A percentile compares a stretch with the other conserved stretches of the same genome.
These are phyloP conservation scores for Mycena sp. DNA, from an alignment of 1,284 basidiomycete species.

Conservation along the genomic window DNA sequence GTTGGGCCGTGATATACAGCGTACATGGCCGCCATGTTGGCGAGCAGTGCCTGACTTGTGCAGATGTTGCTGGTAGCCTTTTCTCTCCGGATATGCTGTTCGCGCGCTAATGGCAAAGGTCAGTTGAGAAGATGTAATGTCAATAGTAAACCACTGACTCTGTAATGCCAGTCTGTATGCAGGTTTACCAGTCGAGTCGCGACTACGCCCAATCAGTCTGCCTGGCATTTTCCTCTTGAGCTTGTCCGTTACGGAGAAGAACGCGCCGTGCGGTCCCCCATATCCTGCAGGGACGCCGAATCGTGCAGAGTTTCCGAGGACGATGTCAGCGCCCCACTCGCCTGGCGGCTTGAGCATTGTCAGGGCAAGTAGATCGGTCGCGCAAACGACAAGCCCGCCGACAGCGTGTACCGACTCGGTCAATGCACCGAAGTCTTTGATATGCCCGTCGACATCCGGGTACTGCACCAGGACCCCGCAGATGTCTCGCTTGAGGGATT, in stretches of 20 bases:
- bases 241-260: constrained; percentile 94
- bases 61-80: constrained; percentile 97
- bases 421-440: constrained; percentile 81
- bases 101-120: constrained; percentile 69
- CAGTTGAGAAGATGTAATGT: not conserved
- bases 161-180: constrained; percentile 96
- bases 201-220: constrained; percentile 90
- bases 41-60: constrained; percentile 92
- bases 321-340: constrained; percentile 98
- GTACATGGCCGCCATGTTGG: constrained; percentile 98
- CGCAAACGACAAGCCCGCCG: constrained; percentile 86
- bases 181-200: constrained; percentile 84
- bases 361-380: constrained; percentile 92
- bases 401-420: constrained; percentile 78
- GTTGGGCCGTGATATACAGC: constrained; percentile 96
- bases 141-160: constrained; percentile 61
- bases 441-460: constrained; percentile 89
- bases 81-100: constrained; percentile 96
- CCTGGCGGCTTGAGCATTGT: constrained; percentile 96
- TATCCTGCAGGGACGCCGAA: constrained; percentile 95
- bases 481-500: constrained; percentile 68
- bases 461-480: constrained; percentile 94
- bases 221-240: constrained; percentile 99
- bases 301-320: constrained; percentile 93
- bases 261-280: constrained; percentile 93